A percentile compares a stretch with the other conserved stretches of the same genome.
Conservation (phyloP, 2,329 filamentous ascomycete genomes). For the Chaetomium olivaceum region DNA sequence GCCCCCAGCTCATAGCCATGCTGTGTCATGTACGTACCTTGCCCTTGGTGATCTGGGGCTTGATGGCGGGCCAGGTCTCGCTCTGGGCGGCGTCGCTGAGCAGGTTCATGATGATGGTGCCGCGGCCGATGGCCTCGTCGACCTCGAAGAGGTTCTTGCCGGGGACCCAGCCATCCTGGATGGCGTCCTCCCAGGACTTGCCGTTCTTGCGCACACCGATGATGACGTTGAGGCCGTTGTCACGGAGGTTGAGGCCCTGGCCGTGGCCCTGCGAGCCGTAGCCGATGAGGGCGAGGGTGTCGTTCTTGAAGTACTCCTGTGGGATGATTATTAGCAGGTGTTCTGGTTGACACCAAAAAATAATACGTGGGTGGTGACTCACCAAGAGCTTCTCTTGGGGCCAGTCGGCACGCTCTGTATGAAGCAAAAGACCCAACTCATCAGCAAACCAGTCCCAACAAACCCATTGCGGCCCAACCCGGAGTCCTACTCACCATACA, state of each 20-base stretch:
- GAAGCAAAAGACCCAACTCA: background rate
- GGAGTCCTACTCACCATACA: slow-evolving; percentile 67
- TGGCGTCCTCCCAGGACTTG: slow-evolving; percentile 96
- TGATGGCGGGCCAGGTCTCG: slow-evolving; percentile 98
- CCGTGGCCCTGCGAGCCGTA: slow-evolving; percentile 98
- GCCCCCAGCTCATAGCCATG: background rate
- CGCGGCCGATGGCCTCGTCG: slow-evolving; percentile 89
- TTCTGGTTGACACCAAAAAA: background rate
- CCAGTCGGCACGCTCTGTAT: slow-evolving; percentile 93
- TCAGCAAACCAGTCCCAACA: background rate
- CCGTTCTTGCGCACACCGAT: slow-evolving; percentile 98
- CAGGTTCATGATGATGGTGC: slow-evolving; percentile 98
- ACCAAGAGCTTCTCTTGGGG: slow-evolving; percentile 96
- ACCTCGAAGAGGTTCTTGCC: slow-evolving; percentile 99
- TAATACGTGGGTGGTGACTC: slow-evolving; percentile 50
- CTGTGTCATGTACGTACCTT: slow-evolving; percentile 63
- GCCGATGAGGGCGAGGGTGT: slow-evolving; percentile 97
- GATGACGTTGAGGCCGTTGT: slow-evolving; percentile 99
- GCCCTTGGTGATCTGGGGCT: slow-evolving; percentile 97
- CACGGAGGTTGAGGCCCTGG: slow-evolving; percentile 98
- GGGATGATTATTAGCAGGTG: slow-evolving; percentile 3
- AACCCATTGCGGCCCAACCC: background rate
- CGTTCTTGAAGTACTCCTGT: slow-evolving; percentile 99
- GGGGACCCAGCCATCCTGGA: slow-evolving; percentile 95
- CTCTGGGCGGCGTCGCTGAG: slow-evolving; percentile 96